Conservation (phyloP, 495 filamentous ascomycete genomes). For the Neurospora hispaniola region DNA sequence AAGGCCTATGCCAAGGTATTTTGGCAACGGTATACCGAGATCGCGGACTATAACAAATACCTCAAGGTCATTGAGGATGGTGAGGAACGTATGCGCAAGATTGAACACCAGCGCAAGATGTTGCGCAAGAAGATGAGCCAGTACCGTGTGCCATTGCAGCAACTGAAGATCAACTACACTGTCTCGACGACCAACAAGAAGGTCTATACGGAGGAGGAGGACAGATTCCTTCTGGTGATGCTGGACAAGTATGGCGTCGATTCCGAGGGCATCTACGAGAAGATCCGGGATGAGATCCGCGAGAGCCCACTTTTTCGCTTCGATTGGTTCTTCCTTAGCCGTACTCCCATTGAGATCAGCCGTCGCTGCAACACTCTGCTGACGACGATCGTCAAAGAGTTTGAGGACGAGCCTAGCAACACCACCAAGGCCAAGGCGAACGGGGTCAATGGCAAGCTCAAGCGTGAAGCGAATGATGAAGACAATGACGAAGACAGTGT, state of each 20-base stretch:
- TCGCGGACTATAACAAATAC: constrained; percentile 78
- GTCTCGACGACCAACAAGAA: constrained; percentile 99
- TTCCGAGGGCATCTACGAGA: constrained; percentile 72
- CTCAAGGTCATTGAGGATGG: constrained; percentile 80
- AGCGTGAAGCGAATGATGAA: constrained; percentile 61
- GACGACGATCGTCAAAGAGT: constrained; percentile 87
- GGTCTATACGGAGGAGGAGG: constrained; percentile 97
- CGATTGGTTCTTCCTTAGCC: constrained; percentile 96
- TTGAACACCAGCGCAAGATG: constrained; percentile 88
- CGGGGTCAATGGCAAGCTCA: constrained; percentile 59
- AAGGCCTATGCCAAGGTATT: constrained; percentile 87
- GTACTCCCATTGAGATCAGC: constrained; percentile 85
- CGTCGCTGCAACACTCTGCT: constrained; percentile 88
- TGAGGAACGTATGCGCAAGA: constrained; percentile 78
- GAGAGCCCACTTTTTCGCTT: constrained; percentile 94
- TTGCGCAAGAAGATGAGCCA: constrained; percentile 87
- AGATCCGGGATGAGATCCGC: constrained; percentile 82
- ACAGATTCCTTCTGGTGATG: constrained; percentile 90
- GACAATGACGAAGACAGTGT: constrained; percentile 76
- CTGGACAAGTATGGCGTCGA: constrained; percentile 84
- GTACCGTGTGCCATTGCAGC: constrained; percentile 92
- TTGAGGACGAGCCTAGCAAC: constrained; percentile 46
- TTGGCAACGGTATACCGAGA: constrained; percentile 85
- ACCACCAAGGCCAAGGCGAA: constrained; percentile 42
- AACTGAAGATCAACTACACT: constrained; percentile 96